Base-by-base conservation (phyloP, 345 rosid genomes). In the Anastatica hierochuntica region DNA sequence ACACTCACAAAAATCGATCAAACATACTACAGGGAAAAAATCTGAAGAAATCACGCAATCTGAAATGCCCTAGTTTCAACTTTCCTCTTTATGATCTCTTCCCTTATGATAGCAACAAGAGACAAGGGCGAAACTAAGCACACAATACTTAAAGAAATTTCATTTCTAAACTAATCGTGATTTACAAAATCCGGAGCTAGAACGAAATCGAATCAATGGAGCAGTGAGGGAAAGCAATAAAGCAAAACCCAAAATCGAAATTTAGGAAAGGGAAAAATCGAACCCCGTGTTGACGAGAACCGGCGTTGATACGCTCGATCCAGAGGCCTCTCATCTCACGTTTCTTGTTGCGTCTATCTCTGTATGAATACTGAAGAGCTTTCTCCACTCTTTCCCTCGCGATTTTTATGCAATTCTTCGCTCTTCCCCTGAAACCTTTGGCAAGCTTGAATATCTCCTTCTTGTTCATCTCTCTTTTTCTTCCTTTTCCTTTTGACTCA, bases 361-460 rank as follows among this genome's bases (percentile, higher is more conserved):
- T 77, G 68, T 90, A 90, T 29, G 90, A 90, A 68, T 87, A 87
- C 62, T 84, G 94, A 61, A 90, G 69, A 10, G 98, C 98, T 75
- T 90, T 90, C 88, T 90, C 98, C 4, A 87, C 96, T 64, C 95
- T 78, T 63, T 84, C 96, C 70, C 96, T 72, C 4, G 96, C 95
- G 24, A 90, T 84, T 61, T 90, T 74, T 46, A 84, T 90, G 72
- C 95, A 87, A 45, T 87, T 90, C 76, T 90, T 92, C 3, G 96
- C 96, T 68, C 94, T 81, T 54, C 96, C 96, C 53, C 94, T 74
- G 71, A 90, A 90, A 5, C 98, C 96, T 55, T 84, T 88, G 0
- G 96, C 98, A 23, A 92, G 74, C 72, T 88, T 85, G 14, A 87
- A 64, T 44, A 88, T 77, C 78, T 82, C 77, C 72, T 81, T 77